Evolutionary conservation across 495 filamentous ascomycete species (phyloP), one percentile per base, ranked within the genome.

Genomic region (Letharia lupina): DNA sequence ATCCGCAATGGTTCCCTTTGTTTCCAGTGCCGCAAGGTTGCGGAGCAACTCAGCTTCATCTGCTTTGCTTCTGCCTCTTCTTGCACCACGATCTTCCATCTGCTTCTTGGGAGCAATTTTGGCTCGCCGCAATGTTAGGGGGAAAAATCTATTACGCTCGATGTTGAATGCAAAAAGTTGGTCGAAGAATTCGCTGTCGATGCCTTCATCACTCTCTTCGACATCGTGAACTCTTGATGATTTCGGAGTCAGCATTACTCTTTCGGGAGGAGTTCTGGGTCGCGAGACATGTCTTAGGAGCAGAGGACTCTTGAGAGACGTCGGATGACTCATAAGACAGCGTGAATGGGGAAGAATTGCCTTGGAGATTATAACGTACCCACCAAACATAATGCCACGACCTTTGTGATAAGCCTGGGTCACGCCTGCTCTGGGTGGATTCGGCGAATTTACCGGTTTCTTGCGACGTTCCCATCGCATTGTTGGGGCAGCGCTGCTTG

Each of bases 171-270:
- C 90, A 71, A 86, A 93, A 28, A 97, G 74, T 42, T 83, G 81
- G 71, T 96, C 91, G 74, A 98, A 98, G 76, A 98, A 98, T 71
- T 96, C 91, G 71, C 90, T 94, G 23, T 98, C 91, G 48, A 98
- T 93, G 15, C 89, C 91, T 76, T 98, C 94, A 72, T 98, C 94
- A 68, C 83, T 95, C 72, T 96, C 83, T 72, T 96, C 92, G 2
- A 96, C 88, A 71, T 98, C 94, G 66, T 96, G 89, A 9, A 98
- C 94, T 64, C 23, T 28, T 28, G 23, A 28, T 28, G 23, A 28
- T 28, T 28, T 28, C 23, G 23, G 23, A 28, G 23, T 28, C 23
- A 28, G 23, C 23, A 28, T 28, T 28, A 28, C 23, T 28, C 23
- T 28, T 28, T 0, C 23, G 23, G 23, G 23, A 28, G 23, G 23